Percentiles rank a stretch among this genome's conserved stretches.
Evolutionary conservation across 257 asterid genomes (phyloP).

Genomic region (Solanum chiquidenum): DNA sequence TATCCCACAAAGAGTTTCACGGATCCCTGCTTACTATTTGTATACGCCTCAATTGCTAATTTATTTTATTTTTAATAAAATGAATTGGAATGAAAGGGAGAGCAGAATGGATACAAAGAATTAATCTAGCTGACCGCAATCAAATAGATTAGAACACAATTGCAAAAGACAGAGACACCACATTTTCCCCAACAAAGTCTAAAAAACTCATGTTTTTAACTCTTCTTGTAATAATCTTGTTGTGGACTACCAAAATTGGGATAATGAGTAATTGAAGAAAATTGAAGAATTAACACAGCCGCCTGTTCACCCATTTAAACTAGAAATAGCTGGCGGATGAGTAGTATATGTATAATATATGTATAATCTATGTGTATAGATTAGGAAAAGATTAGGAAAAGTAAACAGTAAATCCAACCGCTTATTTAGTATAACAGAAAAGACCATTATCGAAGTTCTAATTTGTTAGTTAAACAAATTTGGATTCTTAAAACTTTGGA

Average conservation of each 20-base stretch:
- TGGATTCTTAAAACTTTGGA: neutral
- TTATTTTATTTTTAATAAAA: neutral
- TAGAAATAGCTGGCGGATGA: neutral
- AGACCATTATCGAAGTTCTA: neutral
- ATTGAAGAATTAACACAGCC: neutral
- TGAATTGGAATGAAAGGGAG: neutral
- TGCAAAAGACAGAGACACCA: neutral
- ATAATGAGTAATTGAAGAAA: neutral
- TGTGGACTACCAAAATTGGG: neutral
- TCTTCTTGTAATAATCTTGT: neutral
- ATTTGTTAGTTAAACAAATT: neutral
- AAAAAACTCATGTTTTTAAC: neutral
- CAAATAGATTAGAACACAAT: neutral
- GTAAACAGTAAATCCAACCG: neutral
- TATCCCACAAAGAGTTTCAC: neutral
- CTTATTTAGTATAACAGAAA: neutral
- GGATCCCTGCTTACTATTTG: neutral
- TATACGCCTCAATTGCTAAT: neutral
- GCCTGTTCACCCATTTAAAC: neutral
- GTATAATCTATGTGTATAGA: neutral
- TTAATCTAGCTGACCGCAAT: neutral
- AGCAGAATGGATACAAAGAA: neutral
- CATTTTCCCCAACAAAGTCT: neutral
- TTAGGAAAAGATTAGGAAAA: neutral
- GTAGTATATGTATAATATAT: neutral